Percentiles rank a stretch among this genome's conserved stretches.
phyloP scores from a whole-genome alignment of 345 rosid genomes.

The Ricinus communis region DNA sequence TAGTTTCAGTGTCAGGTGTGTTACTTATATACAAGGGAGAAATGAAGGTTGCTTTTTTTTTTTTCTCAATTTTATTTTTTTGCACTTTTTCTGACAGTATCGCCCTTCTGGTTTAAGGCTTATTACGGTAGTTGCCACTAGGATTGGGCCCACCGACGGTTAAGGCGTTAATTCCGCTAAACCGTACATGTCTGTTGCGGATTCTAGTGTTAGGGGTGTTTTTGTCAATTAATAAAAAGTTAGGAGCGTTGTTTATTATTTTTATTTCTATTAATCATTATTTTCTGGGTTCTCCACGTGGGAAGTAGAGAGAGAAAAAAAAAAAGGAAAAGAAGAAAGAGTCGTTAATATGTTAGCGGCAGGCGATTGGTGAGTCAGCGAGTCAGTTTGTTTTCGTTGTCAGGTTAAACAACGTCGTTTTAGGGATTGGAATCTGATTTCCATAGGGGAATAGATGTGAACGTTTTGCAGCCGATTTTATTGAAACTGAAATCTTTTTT shows the following conservation, averaged over 20 bases:
- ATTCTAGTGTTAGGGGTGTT: constrained; percentile 19
- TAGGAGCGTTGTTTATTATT: background rate
- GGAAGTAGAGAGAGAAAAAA: too few relatives aligned
- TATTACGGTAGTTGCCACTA: constrained; percentile 54
- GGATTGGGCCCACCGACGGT: constrained; percentile 61
- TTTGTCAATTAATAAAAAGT: constrained; percentile 16
- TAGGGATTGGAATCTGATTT: background rate
- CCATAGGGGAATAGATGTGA: too few relatives aligned
- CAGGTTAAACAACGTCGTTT: background rate
- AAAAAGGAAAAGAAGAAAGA: background rate
- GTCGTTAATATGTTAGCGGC: constrained; percentile 19
- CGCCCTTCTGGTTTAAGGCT: background rate
- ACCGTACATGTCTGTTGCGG: constrained; percentile 16
- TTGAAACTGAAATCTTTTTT: too few relatives aligned
- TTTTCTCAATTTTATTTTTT: too few relatives aligned
- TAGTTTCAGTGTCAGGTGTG: background rate
- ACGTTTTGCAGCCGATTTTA: constrained; percentile 14
- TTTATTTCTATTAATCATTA: too few relatives aligned
- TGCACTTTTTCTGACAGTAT: constrained; percentile 12
- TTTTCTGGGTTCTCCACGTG: background rate
- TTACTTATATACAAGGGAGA: too few relatives aligned
- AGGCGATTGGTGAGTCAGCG: background rate
- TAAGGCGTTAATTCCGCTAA: constrained; percentile 67
- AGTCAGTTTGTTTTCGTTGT: background rate
- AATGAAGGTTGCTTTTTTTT: background rate